Evolutionary conservation across 129 eudicot genomes (phyloP).

Genomic region (Heracleum sosnowskyi): DNA sequence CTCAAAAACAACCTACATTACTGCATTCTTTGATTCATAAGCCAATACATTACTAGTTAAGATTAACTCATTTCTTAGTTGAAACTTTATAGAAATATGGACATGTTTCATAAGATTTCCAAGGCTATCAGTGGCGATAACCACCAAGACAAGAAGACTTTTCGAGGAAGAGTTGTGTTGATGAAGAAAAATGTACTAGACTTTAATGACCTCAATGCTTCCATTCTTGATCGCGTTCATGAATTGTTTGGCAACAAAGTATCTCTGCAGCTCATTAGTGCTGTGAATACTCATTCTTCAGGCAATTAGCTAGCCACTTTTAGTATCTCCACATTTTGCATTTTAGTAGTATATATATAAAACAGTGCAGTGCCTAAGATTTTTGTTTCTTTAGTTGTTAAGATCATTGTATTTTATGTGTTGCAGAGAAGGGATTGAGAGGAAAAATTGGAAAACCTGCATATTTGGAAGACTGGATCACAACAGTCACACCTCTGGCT

Average conservation of each 20-base stretch:
- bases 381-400: not conserved
- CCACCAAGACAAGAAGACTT: not conserved
- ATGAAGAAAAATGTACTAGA: slow-evolving; percentile 17
- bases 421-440: not conserved
- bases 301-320: not conserved
- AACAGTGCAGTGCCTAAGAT: not conserved
- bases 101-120: not conserved
- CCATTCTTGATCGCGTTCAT: slow-evolving; percentile 17
- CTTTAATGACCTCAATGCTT: not conserved
- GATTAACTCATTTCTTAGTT: no score
- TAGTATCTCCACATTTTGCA: not conserved
- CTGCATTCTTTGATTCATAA: not conserved
- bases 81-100: not conserved
- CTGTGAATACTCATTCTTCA: slow-evolving; percentile 6
- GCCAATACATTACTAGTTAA: not conserved
- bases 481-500: not conserved
- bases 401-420: not conserved
- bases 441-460: not conserved
- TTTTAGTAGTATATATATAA: not conserved
- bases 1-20: not conserved
- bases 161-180: slow-evolving; percentile 11
- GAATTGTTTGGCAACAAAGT: slow-evolving; percentile 23
- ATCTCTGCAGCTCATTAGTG: not conserved
- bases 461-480: not conserved
- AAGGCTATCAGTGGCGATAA: not conserved